Base-by-base conservation (phyloP, 129 eudicot genomes). In the Scalesia atractyloides region DNA sequence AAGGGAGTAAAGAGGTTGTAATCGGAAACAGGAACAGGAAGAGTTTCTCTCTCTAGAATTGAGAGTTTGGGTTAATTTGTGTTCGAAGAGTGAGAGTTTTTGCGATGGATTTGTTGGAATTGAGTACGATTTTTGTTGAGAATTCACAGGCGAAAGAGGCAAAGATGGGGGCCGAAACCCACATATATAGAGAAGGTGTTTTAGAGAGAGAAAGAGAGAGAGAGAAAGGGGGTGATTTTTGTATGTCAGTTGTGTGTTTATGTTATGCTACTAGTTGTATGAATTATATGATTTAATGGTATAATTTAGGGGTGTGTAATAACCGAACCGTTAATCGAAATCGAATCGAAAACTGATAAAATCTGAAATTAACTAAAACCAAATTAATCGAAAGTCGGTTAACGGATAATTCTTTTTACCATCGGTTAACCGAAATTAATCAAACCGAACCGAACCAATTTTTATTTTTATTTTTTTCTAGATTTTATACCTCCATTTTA, bases 161-260 rank as follows among this genome's bases (percentile, higher is more conserved):
- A 65, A 57, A 59, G 61, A 64, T 47, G 83, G 58, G 74, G 83
- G 79, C 83, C 61, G 74, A 73, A 73, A 73, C 74, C 74, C 79
- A 64, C 57, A 79, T 79, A 72, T 64, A 73, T 72, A 73, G 69
- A 56, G 14, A 62, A 70, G 68, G 36, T 66, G 57, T 36, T 63
- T 26, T 66, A 51, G 64, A 74, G 72, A 73, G 77, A 73, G 77
- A 73, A 4, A 14, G 24, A 16, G 0, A 43, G 72, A 30, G 71
- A 37, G 37, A 61, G 70, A 69, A 43, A 37, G 46, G 8, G 48
- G 62, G 48, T 69, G 64, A 14, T 20, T 68, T 46, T 74, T 64
- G 41, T 26, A 9, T 19, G 33, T 54, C n/a, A 52, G 7, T n/a
- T 52, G 24, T 53, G 17, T 52, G 17, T 16, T 17, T 52, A n/a